Evolutionary conservation across 805 yeast species (phyloP), one percentile per base, ranked within the genome.

Genomic region (Schwanniomyces occidentalis): DNA sequence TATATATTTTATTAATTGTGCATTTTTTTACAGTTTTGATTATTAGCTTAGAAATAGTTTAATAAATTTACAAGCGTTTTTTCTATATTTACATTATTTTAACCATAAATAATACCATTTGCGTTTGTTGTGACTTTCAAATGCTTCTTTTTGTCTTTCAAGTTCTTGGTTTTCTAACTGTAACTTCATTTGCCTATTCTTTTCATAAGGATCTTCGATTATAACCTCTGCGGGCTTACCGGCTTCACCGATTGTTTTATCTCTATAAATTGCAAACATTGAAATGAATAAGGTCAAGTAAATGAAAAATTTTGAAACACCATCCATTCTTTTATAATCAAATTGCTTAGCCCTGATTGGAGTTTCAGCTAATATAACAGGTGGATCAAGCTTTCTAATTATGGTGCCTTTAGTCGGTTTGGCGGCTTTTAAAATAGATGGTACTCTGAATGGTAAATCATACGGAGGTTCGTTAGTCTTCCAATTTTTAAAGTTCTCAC

Each of bases 51-150:
- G n/a, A n/a, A n/a, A n/a, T n/a, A n/a, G n/a, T n/a, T n/a, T n/a
- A n/a, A n/a, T n/a, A n/a, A n/a, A n/a, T n/a, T n/a, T n/a, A n/a
- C n/a, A n/a, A n/a, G n/a, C n/a, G n/a, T n/a, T n/a, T n/a, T n/a
- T n/a, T n/a, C 18, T n/a, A 27, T n/a, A 27, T 27, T 27, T 27
- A 27, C 22, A 5, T 47, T 49, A 70, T 46, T 52, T 65, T 38
- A 74, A 47, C 77, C 78, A 75, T 28, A 76, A 60, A 41, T 63
- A 76, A 48, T 76, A 76, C 82, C 82, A 76, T 45, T 61, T 71
- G 27, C 46, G 50, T 19, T 35, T 30, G 5, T 40, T 25, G 15
- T 22, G 22, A 15, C 29, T 35, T 16, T 34, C 24, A 27, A 41
- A 40, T 30, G 36, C 26, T 22, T 40, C 32, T 37, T 16, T 16